Base-by-base conservation (phyloP, 2,329 filamentous ascomycete genomes). In the Fusarium subtropicale region DNA sequence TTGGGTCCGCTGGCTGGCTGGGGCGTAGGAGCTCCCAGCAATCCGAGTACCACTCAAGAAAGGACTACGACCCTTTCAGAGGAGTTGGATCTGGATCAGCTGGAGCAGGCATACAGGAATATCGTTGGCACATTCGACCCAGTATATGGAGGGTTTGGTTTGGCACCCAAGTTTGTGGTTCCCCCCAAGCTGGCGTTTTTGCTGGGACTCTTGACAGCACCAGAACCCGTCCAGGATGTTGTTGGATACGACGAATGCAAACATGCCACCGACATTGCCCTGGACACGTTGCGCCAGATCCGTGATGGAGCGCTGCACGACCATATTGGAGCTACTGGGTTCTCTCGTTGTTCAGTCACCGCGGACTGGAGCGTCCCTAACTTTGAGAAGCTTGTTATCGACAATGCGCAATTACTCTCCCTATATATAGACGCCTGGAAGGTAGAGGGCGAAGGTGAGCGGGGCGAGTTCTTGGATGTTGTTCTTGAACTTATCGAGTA, bases 341-440 rank as follows among this genome's bases (percentile, higher is more conserved):
- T 89, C 71, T 81, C 85, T 36, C 88, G 95, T 53, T 97, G 97
- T 77, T 97, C 93, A 16, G 91, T 97, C 10, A 98, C 95, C 0
- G 84, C 89, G 16, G 92, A 98, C 79, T 99, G 96, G 96, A 92
- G 91, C 67, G 83, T 98, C 47, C 96, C 96, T 13, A 94, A 97
- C 78, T 99, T 98, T 74, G 96, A 99, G 82, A 98, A 98, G 83
- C 94, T 98, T 87, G 87, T 97, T 12, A 94, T 93, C 56, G 96
- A 98, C 76, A 97, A 99, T 75, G 91, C 92, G 0, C 91, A 97
- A 71, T 85, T 98, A 2, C 82, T 99, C 4, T 87, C 90, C 26
- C 85, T 96, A 9, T 98, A 96, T 74, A 85, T 97, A 9, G 94
- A 97, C 74, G 94, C 92, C 0, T 98, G 94, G 84, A 85, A 93